A percentile compares a stretch with the other conserved stretches of the same genome.
These are phyloP conservation scores for Aspergillus carbonarius DNA, from an alignment of 2,329 filamentous ascomycete genomes.

Conservation along the genomic window DNA sequence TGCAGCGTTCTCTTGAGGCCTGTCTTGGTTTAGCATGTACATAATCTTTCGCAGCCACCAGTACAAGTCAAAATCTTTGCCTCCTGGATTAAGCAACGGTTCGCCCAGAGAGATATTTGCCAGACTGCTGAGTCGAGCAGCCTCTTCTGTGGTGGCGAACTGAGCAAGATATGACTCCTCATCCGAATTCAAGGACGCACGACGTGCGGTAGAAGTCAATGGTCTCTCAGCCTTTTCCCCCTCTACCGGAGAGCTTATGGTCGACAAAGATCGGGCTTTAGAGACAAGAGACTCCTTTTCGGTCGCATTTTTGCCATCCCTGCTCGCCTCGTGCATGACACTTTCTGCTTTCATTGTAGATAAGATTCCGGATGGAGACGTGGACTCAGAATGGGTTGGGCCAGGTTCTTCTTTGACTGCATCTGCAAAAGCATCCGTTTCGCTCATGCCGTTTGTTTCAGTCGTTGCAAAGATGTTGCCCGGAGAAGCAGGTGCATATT, in stretches of 20 bases:
- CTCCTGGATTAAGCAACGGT: background rate
- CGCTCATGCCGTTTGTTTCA: background rate
- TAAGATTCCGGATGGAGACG: background rate
- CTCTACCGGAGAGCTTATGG: background rate
- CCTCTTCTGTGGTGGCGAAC: background rate
- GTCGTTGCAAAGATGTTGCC: background rate
- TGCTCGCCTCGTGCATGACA: background rate
- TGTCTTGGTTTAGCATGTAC: background rate
- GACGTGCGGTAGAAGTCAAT: no score
- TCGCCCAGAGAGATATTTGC: background rate
- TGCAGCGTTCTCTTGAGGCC: background rate
- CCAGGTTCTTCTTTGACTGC: background rate
- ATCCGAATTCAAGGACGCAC: background rate
- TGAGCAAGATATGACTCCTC: background rate
- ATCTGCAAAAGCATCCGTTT: background rate
- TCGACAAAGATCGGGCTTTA: background rate
- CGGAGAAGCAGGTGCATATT: no score
- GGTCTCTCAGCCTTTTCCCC: no score
- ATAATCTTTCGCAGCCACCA: background rate
- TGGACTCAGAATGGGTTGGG: background rate
- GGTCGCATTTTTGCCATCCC: no score
- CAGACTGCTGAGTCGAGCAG: background rate
- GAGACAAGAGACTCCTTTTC: background rate
- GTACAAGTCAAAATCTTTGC: background rate
- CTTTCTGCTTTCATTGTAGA: background rate